Conservation (phyloP, 768 basidiomycete species). For the Lentinula lateritia region DNA sequence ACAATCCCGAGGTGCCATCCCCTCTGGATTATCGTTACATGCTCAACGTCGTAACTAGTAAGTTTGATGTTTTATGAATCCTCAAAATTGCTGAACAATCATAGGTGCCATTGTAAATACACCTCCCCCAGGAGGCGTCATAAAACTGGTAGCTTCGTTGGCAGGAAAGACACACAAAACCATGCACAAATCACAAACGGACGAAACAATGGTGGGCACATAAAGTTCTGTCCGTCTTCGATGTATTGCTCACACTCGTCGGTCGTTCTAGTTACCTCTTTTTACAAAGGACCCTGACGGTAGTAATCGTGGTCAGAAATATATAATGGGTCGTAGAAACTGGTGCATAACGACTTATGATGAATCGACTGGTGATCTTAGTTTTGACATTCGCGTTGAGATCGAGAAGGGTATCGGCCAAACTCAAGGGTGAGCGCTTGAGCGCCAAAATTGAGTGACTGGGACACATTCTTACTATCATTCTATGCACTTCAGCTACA, state of each 20-base stretch:
- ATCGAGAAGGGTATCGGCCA: conserved; percentile 75
- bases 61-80: conserved; percentile 12
- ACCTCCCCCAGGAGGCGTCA: conserved; percentile 72
- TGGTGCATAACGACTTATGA: conserved; percentile 75
- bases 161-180: conserved; percentile 83
- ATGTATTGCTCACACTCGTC: neutral
- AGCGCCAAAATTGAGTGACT: neutral
- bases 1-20: conserved; percentile 43
- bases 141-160: conserved; percentile 75
- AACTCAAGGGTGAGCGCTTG: conserved; percentile 78
- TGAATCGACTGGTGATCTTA: conserved; percentile 50
- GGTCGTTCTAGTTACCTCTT: conserved; percentile 53
- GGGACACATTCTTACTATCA: neutral
- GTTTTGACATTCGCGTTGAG: conserved; percentile 86
- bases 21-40: conserved; percentile 77
- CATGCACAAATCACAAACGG: conserved; percentile 75
- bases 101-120: conserved; percentile 93
- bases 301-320: conserved; percentile 64
- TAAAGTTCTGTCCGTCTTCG: neutral
- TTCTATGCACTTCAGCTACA: conserved; percentile 29
- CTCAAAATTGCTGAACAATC: conserved; percentile 3
- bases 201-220: conserved; percentile 72
- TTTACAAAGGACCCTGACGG: conserved; percentile 79
- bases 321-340: conserved; percentile 85
- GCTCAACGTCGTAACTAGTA: conserved; percentile 82